These are phyloP conservation scores for Lactarius hatsudake DNA, from an alignment of 768 basidiomycete genomes.

Conservation along the genomic window DNA sequence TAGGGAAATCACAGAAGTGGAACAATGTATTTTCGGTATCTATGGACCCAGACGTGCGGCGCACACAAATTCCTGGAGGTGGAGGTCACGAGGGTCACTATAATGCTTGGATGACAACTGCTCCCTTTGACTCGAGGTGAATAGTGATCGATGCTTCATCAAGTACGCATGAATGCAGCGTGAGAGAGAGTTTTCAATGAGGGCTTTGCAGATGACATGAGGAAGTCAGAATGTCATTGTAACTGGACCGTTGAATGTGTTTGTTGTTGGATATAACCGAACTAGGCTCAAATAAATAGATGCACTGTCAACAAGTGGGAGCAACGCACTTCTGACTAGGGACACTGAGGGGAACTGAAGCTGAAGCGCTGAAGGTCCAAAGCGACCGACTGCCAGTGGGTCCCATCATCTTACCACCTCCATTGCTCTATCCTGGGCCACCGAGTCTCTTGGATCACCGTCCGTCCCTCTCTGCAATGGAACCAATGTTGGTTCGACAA, in stretches of 20 bases:
- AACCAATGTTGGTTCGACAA: constrained; percentile 12
- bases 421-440: not conserved
- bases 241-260: constrained; percentile 80
- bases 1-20: no score
- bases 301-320: constrained; percentile 33
- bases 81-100: no score
- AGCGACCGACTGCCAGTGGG: not conserved
- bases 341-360: constrained; percentile 45
- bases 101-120: no score
- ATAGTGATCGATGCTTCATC: constrained; percentile 44
- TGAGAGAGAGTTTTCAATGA: constrained; percentile 93
- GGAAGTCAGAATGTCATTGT: constrained; percentile 71
- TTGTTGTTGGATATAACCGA: constrained; percentile 26
- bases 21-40: no score
- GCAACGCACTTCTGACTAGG: constrained; percentile 36
- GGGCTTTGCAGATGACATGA: constrained; percentile 68
- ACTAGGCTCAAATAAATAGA: constrained; percentile 24
- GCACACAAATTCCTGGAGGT: no score
- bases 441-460: not conserved
- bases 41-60: no score
- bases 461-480: not conserved
- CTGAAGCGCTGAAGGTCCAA: constrained; percentile 48
- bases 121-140: no score
- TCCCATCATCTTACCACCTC: not conserved
- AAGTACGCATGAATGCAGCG: constrained; percentile 67